These are phyloP conservation scores for Paramyrothecium sp. DNA, from an alignment of 2,329 filamentous ascomycete species.

Conservation along the genomic window DNA sequence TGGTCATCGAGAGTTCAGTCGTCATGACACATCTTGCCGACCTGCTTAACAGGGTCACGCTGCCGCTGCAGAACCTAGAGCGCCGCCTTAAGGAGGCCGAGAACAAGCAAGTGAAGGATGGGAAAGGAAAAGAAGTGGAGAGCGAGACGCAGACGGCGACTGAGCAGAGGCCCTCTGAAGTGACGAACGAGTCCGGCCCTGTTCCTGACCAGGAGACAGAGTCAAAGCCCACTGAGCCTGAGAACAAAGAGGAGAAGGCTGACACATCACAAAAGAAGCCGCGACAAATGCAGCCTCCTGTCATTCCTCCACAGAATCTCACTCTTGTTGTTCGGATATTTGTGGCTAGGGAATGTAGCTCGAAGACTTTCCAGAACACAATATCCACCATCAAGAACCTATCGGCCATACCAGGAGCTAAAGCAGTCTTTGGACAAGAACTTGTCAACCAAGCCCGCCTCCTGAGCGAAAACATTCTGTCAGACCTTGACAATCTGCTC, in stretches of 20 bases:
- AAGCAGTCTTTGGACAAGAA: conserved; percentile 88
- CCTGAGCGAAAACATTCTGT: conserved; percentile 80
- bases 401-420: conserved; percentile 86
- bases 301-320: conserved; percentile 85
- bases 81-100: conserved; percentile 76
- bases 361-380: conserved; percentile 97
- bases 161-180: conserved; percentile 10
- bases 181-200: conserved; percentile 16
- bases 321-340: conserved; percentile 96
- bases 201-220: conserved; percentile 20
- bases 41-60: conserved; percentile 83
- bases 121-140: conserved; percentile 18
- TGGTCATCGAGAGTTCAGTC: conserved; percentile 94
- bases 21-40: conserved; percentile 94
- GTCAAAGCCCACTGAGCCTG: conserved; percentile 20
- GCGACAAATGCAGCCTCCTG: conserved; percentile 70
- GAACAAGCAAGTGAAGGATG: conserved; percentile 44
- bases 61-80: conserved; percentile 78
- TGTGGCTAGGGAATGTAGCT: conserved; percentile 92
- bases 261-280: conserved; percentile 46
- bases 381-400: conserved; percentile 98
- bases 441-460: conserved; percentile 83
- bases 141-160: conserved; percentile 32
- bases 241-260: conserved; percentile 31
- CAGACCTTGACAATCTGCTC: conserved; percentile 80